Base-by-base conservation (phyloP, 192 early-diverging fungal species). In the Coemansia sp. region DNA sequence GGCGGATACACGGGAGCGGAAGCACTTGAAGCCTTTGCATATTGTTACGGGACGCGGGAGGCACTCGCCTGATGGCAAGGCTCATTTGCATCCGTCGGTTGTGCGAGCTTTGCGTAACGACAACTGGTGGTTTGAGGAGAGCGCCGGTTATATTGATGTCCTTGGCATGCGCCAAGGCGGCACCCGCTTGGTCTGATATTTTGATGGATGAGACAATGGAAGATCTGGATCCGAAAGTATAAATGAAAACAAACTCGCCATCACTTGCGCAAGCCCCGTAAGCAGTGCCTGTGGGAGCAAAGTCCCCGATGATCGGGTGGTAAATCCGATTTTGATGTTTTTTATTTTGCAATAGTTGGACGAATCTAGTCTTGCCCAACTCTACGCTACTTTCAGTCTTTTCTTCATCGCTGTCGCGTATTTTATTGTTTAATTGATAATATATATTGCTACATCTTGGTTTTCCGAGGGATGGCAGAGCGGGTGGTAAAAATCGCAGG, bases 41-140 rank as follows among this genome's bases (percentile, higher is more conserved):
- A 89, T 91, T 30, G 76, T 92, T 21, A 91, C 89, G 8, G 91
- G 91, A 20, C 56, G 85, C 3, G 91, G 91, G 3, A 86, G 79
- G 8, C 91, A 90, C 66, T 92, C 91, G 11, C 69, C 79, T 38
- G 78, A 86, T 33, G 82, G 84, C 26, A 70, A 78, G 16, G 75
- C 91, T 1, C 84, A 81, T 18, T 71, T 92, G 12, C 85, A 87
- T 38, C 86, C 87, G 1, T 71, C 83, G 0, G 70, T 90, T 8
- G 43, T 80, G 21, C 74, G 67, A 35, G 66, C 81, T 1, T 68
- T 92, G 44, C 76, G 64, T 15, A 73, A 80, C 30, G 77, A 84
- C 33, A 84, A 85, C 11, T 91, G 91, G 91, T 58, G 76, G 38
- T 77, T 85, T 56, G 86, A 85, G 24, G 75, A 84, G 30, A 64